phyloP scores from a whole-genome alignment of 2,329 filamentous ascomycete species.

The Ophiostoma perfectum region DNA sequence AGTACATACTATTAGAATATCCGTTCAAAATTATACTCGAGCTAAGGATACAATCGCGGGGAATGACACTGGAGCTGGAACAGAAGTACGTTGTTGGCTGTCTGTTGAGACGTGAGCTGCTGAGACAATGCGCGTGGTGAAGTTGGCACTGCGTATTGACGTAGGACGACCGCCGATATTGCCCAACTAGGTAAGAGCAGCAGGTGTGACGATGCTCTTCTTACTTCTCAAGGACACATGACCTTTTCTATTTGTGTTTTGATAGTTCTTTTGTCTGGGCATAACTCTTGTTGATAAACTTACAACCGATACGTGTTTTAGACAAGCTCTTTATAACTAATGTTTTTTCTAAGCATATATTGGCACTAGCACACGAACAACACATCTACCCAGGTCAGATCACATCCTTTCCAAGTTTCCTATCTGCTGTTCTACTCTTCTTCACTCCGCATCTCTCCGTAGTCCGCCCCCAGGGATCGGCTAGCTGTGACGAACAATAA shows the following conservation, averaged over 20 bases:
- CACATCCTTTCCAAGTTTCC: too few species aligned
- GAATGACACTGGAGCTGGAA: not conserved
- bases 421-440: too few species aligned
- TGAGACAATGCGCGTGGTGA: too few species aligned
- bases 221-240: not conserved
- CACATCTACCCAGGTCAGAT: too few species aligned
- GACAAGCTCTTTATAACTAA: too few species aligned
- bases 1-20: not conserved
- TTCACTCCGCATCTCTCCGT: too few species aligned
- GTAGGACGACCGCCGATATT: not conserved
- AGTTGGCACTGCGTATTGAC: not conserved
- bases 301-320: too few species aligned
- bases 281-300: too few species aligned
- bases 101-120: not conserved
- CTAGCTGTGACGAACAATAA: not conserved
- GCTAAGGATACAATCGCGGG: not conserved
- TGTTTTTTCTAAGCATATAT: too few species aligned
- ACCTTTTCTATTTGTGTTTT: not conserved
- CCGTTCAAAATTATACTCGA: too few species aligned
- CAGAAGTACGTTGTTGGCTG: not conserved
- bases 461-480: too few species aligned
- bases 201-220: not conserved
- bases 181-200: not conserved
- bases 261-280: not conserved
- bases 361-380: too few species aligned